Evolutionary conservation across 176 grass and related monocot species (phyloP).

Genomic region (Lolium multiflorum): DNA sequence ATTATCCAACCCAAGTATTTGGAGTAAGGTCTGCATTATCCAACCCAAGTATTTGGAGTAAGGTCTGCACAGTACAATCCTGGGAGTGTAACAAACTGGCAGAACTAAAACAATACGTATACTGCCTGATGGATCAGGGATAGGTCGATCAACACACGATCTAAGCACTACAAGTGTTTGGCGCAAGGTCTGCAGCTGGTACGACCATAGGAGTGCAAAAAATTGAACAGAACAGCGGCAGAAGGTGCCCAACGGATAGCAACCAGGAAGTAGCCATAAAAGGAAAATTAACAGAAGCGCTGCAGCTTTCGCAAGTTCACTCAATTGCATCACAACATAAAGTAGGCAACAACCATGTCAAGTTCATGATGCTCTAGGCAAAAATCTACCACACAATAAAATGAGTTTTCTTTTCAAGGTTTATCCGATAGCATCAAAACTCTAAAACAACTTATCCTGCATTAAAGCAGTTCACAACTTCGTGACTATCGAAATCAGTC

Average conservation of each 20-base stretch:
- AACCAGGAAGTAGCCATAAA: accelerated
- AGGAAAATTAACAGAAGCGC: not conserved
- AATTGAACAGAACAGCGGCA: too few relatives aligned
- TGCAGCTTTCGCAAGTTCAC: not conserved
- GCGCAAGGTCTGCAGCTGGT: too few relatives aligned
- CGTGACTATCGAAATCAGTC: constrained; percentile 39
- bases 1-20: too few relatives aligned
- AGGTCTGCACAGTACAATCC: too few relatives aligned
- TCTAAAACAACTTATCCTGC: not conserved
- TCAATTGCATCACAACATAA: not conserved
- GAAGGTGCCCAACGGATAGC: not conserved
- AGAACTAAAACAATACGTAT: too few relatives aligned
- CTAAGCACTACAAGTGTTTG: too few relatives aligned
- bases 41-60: too few relatives aligned
- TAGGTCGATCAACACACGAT: too few relatives aligned
- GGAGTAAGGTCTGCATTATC: too few relatives aligned
- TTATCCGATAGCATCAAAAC: constrained; percentile 26
- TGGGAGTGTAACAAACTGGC: too few relatives aligned
- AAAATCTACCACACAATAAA: constrained; percentile 47
- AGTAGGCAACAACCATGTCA: constrained; percentile 3
- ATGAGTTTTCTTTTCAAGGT: not conserved
- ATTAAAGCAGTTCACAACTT: not conserved
- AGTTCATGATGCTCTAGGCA: constrained; percentile 39
- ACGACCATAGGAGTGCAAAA: too few relatives aligned
- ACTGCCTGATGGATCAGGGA: too few relatives aligned